These are phyloP conservation scores for Pseudogymnoascus sp. DNA, from an alignment of 2,329 filamentous ascomycete species.

Conservation along the genomic window DNA sequence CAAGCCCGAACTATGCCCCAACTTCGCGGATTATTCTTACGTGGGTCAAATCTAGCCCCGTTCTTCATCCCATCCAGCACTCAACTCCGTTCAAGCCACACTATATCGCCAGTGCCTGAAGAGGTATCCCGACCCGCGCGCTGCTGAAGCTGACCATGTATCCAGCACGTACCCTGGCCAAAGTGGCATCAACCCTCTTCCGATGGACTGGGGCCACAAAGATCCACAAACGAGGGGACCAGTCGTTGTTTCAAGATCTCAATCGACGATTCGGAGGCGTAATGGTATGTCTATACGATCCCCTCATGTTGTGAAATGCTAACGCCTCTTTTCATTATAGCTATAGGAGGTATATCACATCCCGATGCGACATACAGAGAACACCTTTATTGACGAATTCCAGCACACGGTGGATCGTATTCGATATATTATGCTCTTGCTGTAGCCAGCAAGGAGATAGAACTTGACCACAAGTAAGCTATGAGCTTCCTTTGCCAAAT, in stretches of 20 bases:
- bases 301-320: constrained; percentile 18
- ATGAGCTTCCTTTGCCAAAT: background rate
- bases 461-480: constrained; percentile 61
- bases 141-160: constrained; percentile 3
- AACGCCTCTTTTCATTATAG: constrained; percentile 27
- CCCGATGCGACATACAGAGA: constrained; percentile 3
- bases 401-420: constrained; percentile 81
- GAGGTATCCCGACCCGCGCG: background rate
- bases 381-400: constrained; percentile 40
- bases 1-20: constrained; percentile 28
- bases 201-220: constrained; percentile 76
- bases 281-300: constrained; percentile 52
- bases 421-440: constrained; percentile 92
- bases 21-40: constrained; percentile 60
- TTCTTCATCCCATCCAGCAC: background rate
- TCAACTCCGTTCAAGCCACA: background rate
- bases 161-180: constrained; percentile 79
- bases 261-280: constrained; percentile 67
- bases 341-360: constrained; percentile 45
- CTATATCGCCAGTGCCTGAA: background rate
- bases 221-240: constrained; percentile 72
- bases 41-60: constrained; percentile 18
- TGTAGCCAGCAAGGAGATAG: constrained; percentile 81
- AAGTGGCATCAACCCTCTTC: constrained; percentile 84
- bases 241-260: constrained; percentile 72